Base-by-base conservation (phyloP, 345 rosid genomes). In the Populus euphratica region DNA sequence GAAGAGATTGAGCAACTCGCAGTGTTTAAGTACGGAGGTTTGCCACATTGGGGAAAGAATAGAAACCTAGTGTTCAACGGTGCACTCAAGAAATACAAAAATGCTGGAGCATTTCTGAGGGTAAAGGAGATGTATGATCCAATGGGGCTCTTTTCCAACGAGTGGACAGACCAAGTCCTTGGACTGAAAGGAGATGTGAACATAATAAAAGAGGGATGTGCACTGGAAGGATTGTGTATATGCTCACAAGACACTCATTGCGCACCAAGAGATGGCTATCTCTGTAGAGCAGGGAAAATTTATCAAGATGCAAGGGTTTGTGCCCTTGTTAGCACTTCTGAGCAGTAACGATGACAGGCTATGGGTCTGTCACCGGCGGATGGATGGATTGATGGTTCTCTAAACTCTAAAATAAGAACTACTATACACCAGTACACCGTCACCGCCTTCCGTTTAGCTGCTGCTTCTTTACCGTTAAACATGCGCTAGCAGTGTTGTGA, bases 21-120 rank as follows among this genome's bases (percentile, higher is more conserved):
- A 0, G 10, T 94, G 71, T 88, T 90, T 52, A 94, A 94, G 77
- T 92, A 91, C 33, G 86, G 88, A 5, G 97, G 85, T 2, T 78
- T 87, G 76, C 97, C 98, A 0, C 97, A 94, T 5, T 92, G 97
- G 97, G 97, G 95, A 20, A 94, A 94, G 82, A 94, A 94, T 41
- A 73, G 97, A 63, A 91, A 91, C 77, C 2, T 89, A 2, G 94
- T 85, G 0, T 92, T 91, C 41, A 81, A 73, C 66, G 90, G 89
- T 8, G 95, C 81, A 13, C 77, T 90, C 20, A 69, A 64, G 43
- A 94, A 85, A 67, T 94, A 91, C 25, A 84, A 80, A 16, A 86
- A 84, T 2, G 88, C 85, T 0, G 29, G 43, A 0, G 67, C 85
- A 2, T 93, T 91, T 75, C 79, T 91, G 81, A 84, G 82, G 81